These are phyloP conservation scores for Halophytophthora batemanensis DNA, from an alignment of 352 stramenopile species.

Conservation along the genomic window DNA sequence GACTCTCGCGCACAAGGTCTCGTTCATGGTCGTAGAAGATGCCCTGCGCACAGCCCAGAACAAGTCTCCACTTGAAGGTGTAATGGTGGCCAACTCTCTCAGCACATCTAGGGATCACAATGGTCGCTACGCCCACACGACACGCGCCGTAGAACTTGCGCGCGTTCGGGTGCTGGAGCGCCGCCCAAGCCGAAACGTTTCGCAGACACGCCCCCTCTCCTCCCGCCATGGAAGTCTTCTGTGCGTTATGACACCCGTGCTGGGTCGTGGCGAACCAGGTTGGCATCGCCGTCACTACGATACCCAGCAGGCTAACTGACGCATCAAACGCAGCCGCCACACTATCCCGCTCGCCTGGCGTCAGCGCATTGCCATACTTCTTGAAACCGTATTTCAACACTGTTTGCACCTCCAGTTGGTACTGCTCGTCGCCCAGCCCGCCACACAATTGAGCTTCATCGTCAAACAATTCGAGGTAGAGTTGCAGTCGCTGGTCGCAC, in stretches of 20 bases:
- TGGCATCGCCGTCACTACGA: conserved; percentile 8
- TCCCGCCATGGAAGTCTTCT: not conserved
- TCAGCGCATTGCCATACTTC: too few species aligned
- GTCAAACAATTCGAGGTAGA: conserved; percentile 1
- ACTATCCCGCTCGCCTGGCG: conserved; percentile 7
- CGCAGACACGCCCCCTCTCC: conserved; percentile 7
- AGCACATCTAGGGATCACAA: too few species aligned
- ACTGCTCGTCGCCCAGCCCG: conserved; percentile 8
- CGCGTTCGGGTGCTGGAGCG: conserved; percentile 12
- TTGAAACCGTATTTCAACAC: conserved; percentile 7
- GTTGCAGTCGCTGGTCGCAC: not conserved
- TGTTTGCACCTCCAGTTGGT: conserved; percentile 14
- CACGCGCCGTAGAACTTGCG: conserved; percentile 15
- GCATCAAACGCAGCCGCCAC: conserved; percentile 6
- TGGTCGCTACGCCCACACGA: conserved; percentile 8
- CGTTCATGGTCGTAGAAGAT: not conserved
- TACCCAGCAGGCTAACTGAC: not conserved
- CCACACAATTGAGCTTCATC: not conserved
- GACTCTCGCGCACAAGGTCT: not conserved
- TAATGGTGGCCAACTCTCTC: too few species aligned
- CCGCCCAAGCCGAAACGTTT: conserved; percentile 5
- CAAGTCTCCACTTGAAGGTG: not conserved
- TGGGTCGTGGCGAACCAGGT: conserved; percentile 14
- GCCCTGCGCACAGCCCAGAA: not conserved
- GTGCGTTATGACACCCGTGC: conserved; percentile 2